Evolutionary conservation across 495 filamentous ascomycete species (phyloP).

Genomic region (Penicillium pancosmium): DNA sequence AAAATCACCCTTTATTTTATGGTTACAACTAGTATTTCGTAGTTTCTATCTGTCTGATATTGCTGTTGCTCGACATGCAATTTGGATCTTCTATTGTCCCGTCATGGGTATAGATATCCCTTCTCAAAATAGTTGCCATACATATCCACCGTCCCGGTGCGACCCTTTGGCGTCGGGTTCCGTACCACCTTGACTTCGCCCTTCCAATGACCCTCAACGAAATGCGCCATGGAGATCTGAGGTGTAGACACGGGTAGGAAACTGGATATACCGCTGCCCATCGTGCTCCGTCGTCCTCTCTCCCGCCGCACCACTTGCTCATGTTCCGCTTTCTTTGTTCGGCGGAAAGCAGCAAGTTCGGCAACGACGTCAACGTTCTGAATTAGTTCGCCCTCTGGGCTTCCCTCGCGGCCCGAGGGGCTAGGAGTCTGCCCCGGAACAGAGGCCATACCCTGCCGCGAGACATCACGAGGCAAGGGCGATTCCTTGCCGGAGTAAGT

Average conservation of each 20-base stretch:
- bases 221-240: conserved; percentile 32
- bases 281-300: conserved; percentile 31
- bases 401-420: not conserved
- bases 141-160: conserved; percentile 51
- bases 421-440: not conserved
- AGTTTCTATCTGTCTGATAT: not conserved
- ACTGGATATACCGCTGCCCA: conserved; percentile 21
- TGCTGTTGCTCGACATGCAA: too few relatives aligned
- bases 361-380: conserved; percentile 49
- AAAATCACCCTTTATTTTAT: conserved; percentile 14
- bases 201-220: conserved; percentile 56
- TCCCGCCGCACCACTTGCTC: conserved; percentile 39
- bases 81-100: not conserved
- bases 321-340: conserved; percentile 47
- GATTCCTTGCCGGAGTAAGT: conserved; percentile 20
- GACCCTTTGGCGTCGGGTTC: conserved; percentile 45
- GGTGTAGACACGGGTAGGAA: conserved; percentile 23
- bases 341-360: conserved; percentile 52
- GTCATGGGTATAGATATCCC: conserved; percentile 54
- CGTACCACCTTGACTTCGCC: conserved; percentile 56
- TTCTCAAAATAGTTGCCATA: conserved; percentile 60
- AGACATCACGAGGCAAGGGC: conserved; percentile 7
- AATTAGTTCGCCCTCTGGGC: conserved; percentile 10
- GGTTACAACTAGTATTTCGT: conserved; percentile 1
- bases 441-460: conserved; percentile 12